Evolutionary conservation across 257 asterid species (phyloP).

Genomic region (Ajuga chamaepitys): DNA sequence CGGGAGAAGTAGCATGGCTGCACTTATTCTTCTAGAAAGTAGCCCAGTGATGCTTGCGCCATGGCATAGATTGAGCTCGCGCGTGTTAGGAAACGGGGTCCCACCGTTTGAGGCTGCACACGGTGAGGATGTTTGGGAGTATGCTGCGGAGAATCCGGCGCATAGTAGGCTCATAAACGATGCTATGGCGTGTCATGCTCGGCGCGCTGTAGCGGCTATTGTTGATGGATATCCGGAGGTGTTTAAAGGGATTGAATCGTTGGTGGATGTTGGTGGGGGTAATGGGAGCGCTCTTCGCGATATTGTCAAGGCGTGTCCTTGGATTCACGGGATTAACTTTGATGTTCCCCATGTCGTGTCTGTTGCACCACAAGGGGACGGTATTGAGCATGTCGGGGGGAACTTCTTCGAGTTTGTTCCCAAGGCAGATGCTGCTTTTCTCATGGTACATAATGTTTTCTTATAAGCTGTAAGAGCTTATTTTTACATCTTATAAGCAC

Average conservation of each 20-base stretch:
- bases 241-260: constrained; percentile 29
- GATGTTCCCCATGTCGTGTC: constrained; percentile 60
- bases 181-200: constrained; percentile 55
- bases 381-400: constrained; percentile 46
- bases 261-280: constrained; percentile 85
- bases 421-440: constrained; percentile 53
- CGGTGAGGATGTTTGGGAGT: constrained; percentile 44
- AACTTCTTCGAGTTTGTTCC: constrained; percentile 63
- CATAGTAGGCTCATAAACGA: constrained; percentile 51
- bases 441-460: constrained; percentile 41
- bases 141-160: constrained; percentile 7
- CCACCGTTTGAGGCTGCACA: constrained; percentile 36
- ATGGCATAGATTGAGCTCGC: constrained; percentile 41
- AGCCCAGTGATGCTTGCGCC: constrained; percentile 54
- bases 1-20: constrained; percentile 31
- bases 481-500: no score
- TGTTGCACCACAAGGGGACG: constrained; percentile 15
- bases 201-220: constrained; percentile 22
- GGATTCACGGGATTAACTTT: constrained; percentile 49
- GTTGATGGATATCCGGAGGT: constrained; percentile 21
- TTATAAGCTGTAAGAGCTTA: no score
- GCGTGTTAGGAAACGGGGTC: not conserved
- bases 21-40: constrained; percentile 40
- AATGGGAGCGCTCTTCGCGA: constrained; percentile 43
- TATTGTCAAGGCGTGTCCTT: constrained; percentile 39